Evolutionary conservation across 176 grass and related monocot species (phyloP).

Genomic region (Oryza coarctata): DNA sequence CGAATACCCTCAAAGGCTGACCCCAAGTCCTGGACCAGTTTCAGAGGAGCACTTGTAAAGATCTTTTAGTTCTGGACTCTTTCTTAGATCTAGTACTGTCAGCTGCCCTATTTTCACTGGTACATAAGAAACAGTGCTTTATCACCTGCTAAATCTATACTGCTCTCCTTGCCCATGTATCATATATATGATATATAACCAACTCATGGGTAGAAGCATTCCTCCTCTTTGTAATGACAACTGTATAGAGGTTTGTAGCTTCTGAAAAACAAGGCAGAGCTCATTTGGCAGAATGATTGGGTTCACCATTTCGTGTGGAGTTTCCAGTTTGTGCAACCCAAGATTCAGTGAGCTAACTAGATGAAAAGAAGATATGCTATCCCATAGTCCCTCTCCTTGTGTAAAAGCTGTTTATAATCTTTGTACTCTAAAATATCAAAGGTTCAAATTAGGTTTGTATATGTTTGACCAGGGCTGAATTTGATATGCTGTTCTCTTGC

Average conservation of each 20-base stretch:
- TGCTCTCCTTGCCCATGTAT: not conserved
- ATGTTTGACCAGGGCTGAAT: not conserved
- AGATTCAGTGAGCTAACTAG: no score
- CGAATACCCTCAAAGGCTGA: not conserved
- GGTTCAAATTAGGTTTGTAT: not conserved
- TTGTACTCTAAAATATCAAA: not conserved
- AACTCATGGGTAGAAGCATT: not conserved
- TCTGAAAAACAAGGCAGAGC: constrained; percentile 16
- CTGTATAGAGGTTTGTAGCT: no score
- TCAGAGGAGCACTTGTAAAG: not conserved
- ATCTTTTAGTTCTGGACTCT: not conserved
- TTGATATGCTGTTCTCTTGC: no score
- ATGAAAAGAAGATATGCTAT: no score
- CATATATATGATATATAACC: not conserved
- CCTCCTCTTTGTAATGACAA: constrained; percentile 6
- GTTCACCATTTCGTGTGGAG: constrained; percentile 4
- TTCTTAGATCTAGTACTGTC: not conserved
- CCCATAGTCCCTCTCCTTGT: not conserved
- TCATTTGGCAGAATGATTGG: not conserved
- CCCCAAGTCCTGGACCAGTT: not conserved
- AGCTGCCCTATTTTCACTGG: not conserved
- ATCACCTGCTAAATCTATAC: not conserved
- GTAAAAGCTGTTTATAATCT: not conserved
- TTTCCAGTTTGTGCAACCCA: not conserved
- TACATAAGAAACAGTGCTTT: not conserved